Evolutionary conservation across 1,139 yeast genomes (phyloP).

Genomic region (Citeromyces siamensis): DNA sequence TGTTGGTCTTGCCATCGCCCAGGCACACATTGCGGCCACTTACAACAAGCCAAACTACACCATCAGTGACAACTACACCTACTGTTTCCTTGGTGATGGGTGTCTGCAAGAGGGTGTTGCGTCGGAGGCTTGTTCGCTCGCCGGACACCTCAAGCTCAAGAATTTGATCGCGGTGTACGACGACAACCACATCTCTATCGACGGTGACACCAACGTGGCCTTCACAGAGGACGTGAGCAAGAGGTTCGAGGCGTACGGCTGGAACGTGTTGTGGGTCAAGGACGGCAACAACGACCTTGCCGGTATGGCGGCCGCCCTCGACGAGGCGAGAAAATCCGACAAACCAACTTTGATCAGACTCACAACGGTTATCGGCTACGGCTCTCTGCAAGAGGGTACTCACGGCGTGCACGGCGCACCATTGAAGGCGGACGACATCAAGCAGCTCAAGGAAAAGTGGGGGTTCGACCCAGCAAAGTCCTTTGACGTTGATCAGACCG

Average conservation of each 20-base stretch:
- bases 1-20: slow-evolving; percentile 95
- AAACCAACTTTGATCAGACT: slow-evolving; percentile 90
- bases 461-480: slow-evolving; percentile 85
- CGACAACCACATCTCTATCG: slow-evolving; percentile 95
- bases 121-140: slow-evolving; percentile 87
- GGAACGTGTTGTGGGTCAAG: slow-evolving; percentile 74
- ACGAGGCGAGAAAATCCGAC: slow-evolving; percentile 52
- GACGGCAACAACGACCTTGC: slow-evolving; percentile 76
- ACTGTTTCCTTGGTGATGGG: slow-evolving; percentile 89
- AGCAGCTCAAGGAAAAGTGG: slow-evolving; percentile 70
- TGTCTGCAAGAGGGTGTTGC: slow-evolving; percentile 99
- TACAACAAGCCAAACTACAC: slow-evolving; percentile 82
- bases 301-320: slow-evolving; percentile 65
- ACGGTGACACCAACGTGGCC: slow-evolving; percentile 83
- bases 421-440: slow-evolving; percentile 86
- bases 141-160: slow-evolving; percentile 73
- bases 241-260: slow-evolving; percentile 89
- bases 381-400: slow-evolving; percentile 80
- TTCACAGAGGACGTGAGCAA: slow-evolving; percentile 88
- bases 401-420: slow-evolving; percentile 97
- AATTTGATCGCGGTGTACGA: slow-evolving; percentile 95
- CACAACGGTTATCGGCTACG: slow-evolving; percentile 89
- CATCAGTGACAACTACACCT: slow-evolving; percentile 61
- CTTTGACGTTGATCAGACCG: slow-evolving; percentile 78
- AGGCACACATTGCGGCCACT: slow-evolving; percentile 82